Evolutionary conservation across 345 rosid genomes (phyloP), one percentile per base, ranked within the genome.

Genomic region (Arabis hirsuta): DNA sequence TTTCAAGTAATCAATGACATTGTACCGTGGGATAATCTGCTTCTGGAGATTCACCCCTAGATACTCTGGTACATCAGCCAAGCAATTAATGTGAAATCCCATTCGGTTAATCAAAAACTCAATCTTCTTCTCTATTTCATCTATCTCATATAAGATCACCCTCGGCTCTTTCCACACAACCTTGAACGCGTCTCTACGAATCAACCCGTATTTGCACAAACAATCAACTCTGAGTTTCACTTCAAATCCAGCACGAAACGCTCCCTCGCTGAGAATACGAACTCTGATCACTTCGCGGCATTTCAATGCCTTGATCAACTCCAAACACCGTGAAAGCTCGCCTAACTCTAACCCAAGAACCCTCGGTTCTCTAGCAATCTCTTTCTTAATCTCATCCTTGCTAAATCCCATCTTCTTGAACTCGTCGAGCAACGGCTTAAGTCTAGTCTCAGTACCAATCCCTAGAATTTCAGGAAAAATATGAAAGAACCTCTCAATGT

Each of bases 131-230:
- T 90, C 90, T 27, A 86, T 81, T 9, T 90, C 92, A 43, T 79
- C 87, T 5, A 83, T 51, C 45, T 74, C 79, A 43, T 92, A 88
- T 3, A 83, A 65, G 73, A 90, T 80, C 77, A 83, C 82, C 79
- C 96, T 81, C 0, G 96, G 92, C 74, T 92, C 98, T 80, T 82
- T 85, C 96, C 92, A 87, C 55, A 92, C 67, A 61, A 92, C 83
- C 76, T 81, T 87, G 9, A 90, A 84, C 7, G 96, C 96, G 10
- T 90, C 96, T 73, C 95, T 82, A 39, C 65, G 90, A 44, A 80
- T 92, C 81, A 92, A 43, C 71, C 96, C 92, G 27, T 81, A 73
- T 78, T 76, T 76, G 81, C 96, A 87, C 61, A 92, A 77, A 82
- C 88, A 90, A 80, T 92, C 96, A 66, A 90, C 80, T 74, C 91